Percentiles rank a stretch among this genome's conserved stretches.
These are phyloP conservation scores for Xylariaceae sp. DNA, from an alignment of 2,329 filamentous ascomycete genomes.

Conservation along the genomic window DNA sequence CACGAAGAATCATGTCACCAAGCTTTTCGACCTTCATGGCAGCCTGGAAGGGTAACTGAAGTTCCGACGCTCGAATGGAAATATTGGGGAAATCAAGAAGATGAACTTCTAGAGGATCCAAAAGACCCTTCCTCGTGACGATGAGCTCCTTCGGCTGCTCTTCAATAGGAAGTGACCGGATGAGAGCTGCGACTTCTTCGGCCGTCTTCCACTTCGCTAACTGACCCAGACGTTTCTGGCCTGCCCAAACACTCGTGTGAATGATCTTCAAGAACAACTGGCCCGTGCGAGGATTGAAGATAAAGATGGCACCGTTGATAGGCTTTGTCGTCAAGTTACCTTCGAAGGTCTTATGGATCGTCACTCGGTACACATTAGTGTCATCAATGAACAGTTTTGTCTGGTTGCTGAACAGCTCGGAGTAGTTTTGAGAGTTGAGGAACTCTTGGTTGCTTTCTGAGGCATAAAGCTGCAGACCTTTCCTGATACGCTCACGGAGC, in stretches of 20 bases:
- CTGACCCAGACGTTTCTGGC: conserved; percentile 97
- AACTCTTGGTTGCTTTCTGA: conserved; percentile 99
- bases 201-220: conserved; percentile 99
- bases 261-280: conserved; percentile 99
- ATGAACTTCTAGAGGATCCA: conserved; percentile 96
- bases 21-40: conserved; percentile 99
- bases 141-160: conserved; percentile 99
- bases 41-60: conserved; percentile 97
- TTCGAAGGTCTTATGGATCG: conserved; percentile 99
- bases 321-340: conserved; percentile 98
- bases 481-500: conserved; percentile 92
- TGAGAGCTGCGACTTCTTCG: conserved; percentile 97
- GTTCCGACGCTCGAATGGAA: conserved; percentile 91
- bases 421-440: conserved; percentile 98
- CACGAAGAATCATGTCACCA: conserved; percentile 96
- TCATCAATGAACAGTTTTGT: conserved; percentile 99
- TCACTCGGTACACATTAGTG: conserved; percentile 98
- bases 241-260: conserved; percentile 98
- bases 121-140: conserved; percentile 91
- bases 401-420: conserved; percentile 97
- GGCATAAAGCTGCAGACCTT: conserved; percentile 94
- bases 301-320: conserved; percentile 99
- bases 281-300: conserved; percentile 98
- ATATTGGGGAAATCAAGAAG: conserved; percentile 98
- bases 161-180: conserved; percentile 90